These are phyloP conservation scores for Exophiala viscosa DNA, from an alignment of 2,329 filamentous ascomycete species.

Conservation along the genomic window DNA sequence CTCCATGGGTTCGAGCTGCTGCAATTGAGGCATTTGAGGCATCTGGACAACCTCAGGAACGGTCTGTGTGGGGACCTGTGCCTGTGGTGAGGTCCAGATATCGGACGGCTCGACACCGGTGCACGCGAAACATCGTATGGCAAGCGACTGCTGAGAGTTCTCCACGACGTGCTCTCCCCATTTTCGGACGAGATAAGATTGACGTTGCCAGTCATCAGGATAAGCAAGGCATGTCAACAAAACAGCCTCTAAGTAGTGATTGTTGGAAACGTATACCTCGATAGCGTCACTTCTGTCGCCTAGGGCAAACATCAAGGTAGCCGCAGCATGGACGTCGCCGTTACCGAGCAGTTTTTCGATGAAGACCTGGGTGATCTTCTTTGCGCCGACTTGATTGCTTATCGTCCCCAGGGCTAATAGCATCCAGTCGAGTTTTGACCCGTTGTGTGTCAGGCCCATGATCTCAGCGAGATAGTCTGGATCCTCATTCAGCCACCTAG, in stretches of 20 bases:
- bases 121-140: constrained; percentile 89
- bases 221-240: constrained; percentile 80
- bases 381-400: constrained; percentile 71
- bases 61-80: constrained; percentile 49
- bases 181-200: constrained; percentile 80
- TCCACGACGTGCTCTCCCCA: constrained; percentile 93
- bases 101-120: constrained; percentile 80
- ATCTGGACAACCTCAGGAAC: constrained; percentile 6
- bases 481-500: constrained; percentile 84
- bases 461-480: constrained; percentile 71
- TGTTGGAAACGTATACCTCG: constrained; percentile 90
- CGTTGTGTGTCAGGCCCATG: constrained; percentile 71
- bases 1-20: constrained; percentile 38
- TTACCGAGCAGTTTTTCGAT: constrained; percentile 85
- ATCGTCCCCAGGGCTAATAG: constrained; percentile 85
- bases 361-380: constrained; percentile 85
- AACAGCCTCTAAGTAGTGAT: constrained; percentile 87
- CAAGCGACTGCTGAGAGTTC: constrained; percentile 81
- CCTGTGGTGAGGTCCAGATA: constrained; percentile 82
- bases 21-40: constrained; percentile 43
- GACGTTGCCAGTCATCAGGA: constrained; percentile 84
- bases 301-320: constrained; percentile 86
- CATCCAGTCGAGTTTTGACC: constrained; percentile 97
- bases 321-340: constrained; percentile 86
- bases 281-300: constrained; percentile 92